These are phyloP conservation scores for Coffea eugenioides DNA, from an alignment of 257 asterid genomes.

Conservation along the genomic window DNA sequence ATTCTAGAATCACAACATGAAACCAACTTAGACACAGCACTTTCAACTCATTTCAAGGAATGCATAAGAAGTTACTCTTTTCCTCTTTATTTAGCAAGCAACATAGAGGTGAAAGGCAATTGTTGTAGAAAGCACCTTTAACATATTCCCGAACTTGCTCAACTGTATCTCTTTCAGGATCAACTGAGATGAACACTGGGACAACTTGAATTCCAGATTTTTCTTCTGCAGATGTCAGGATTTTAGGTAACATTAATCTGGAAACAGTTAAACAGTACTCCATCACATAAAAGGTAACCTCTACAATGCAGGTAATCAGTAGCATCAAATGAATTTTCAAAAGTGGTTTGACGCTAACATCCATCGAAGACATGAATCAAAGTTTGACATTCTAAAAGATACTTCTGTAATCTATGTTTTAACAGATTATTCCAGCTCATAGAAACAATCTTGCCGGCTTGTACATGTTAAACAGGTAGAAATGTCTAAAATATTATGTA, in stretches of 20 bases:
- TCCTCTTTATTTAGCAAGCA: not conserved
- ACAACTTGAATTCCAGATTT: conserved; percentile 74
- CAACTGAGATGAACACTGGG: conserved; percentile 91
- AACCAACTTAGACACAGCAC: not conserved
- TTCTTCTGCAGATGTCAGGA: conserved; percentile 46
- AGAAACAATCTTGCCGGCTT: not conserved
- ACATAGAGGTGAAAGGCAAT: conserved; percentile 9
- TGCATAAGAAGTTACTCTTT: not conserved
- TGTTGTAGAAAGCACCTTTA: conserved; percentile 51
- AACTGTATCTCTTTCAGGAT: conserved; percentile 89
- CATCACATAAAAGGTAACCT: not conserved
- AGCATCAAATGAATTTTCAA: not conserved
- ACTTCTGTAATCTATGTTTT: not conserved
- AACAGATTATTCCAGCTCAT: not conserved
- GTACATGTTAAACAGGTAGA: too few relatives aligned
- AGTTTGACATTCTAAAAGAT: not conserved
- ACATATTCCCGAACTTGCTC: conserved; percentile 89
- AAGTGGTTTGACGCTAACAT: not conserved
- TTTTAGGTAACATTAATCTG: conserved; percentile 10
- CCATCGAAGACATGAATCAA: not conserved
- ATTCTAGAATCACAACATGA: conserved; percentile 45
- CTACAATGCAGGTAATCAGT: not conserved
- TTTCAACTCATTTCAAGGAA: not conserved
- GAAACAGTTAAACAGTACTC: not conserved
- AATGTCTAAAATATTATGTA: not conserved